Percentiles rank a stretch among this genome's conserved stretches.
phyloP scores from a whole-genome alignment of 2,329 filamentous ascomycete genomes.

The Chaetothyriales sp. region DNA sequence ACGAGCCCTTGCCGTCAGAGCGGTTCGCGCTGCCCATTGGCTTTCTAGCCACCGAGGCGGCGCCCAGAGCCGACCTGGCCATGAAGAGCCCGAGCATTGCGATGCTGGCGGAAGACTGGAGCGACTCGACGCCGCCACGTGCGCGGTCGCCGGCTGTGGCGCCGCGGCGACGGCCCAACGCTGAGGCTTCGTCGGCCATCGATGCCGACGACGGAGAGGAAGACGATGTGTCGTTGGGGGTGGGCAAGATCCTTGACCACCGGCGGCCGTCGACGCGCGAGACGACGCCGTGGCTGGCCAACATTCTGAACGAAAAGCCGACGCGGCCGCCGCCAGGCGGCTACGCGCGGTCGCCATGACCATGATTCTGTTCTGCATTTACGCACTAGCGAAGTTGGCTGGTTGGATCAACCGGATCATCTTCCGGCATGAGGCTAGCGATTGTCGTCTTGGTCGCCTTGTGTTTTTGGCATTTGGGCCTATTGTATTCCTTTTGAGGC shows the following conservation, averaged over 20 bases:
- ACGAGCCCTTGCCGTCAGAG: slow-evolving; percentile 11
- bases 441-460: no score
- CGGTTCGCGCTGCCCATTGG: slow-evolving; percentile 17
- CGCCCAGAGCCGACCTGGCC: slow-evolving; percentile 14
- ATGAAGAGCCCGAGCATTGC: slow-evolving; percentile 17
- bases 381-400: no score
- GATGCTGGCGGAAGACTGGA: slow-evolving; percentile 12
- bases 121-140: slow-evolving; percentile 1
- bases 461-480: not conserved
- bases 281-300: slow-evolving; percentile 12
- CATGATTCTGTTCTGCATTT: no score
- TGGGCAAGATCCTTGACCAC: slow-evolving; percentile 9
- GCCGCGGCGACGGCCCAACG: not conserved
- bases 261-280: slow-evolving; percentile 11
- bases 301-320: slow-evolving; percentile 14
- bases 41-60: slow-evolving; percentile 14
- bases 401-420: no score
- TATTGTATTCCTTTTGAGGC: no score
- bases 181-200: not conserved
- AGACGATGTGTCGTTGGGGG: slow-evolving; percentile 6
- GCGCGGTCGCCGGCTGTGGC: slow-evolving; percentile 1
- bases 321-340: not conserved
- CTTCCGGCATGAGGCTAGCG: no score
- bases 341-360: not conserved
- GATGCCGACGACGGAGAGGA: slow-evolving; percentile 3